Evolutionary conservation across 306 rosid species (phyloP), one percentile per base, ranked within the genome.

Genomic region (Alnus glutinosa): DNA sequence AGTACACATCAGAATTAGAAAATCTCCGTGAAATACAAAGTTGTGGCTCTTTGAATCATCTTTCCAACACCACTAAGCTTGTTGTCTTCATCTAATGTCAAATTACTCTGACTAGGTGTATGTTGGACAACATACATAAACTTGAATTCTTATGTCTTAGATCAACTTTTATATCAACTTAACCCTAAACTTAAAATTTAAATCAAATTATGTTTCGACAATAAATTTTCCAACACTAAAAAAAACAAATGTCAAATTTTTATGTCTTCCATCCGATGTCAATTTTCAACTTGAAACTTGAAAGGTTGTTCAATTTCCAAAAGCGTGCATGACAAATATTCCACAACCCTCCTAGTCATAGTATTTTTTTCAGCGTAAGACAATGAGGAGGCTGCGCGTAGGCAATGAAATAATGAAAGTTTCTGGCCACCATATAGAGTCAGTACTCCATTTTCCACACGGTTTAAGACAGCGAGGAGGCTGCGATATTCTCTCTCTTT

Each of bases 361-460:
- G 32, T 28, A 36, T 71, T 70, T 69, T 58, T n/a, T 30, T 16
- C 77, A 61, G 64, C 51, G 5, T 49, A 69, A 14, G 81, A 78
- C 75, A 67, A 78, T 9, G 14, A 42, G 8, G 68, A 30, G 81
- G 75, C 75, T 69, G 81, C 81, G 55, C 70, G 23, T 13, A 50
- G 28, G 16, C 46, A 50, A 48, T 55, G 16, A 55, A 55, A 54
- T 54, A 3, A 37, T 39, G 14, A 67, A 67, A 67, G 72, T 18
- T 7, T 42, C 72, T 9, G 14, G 51, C 51, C 7, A 16, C 30
- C 49, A 44, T 2, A 30, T 9, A 42, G 9, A 57, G 15, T 58
- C 47, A 23, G 28, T 23, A 2, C 16, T 44, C 48, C 46, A 14
- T 34, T 64, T 64, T 64, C 70, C 42, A 64, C 72, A 39, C 72